Evolutionary conservation across 2,329 filamentous ascomycete genomes (phyloP).

Genomic region (Penicillium rolfsii): DNA sequence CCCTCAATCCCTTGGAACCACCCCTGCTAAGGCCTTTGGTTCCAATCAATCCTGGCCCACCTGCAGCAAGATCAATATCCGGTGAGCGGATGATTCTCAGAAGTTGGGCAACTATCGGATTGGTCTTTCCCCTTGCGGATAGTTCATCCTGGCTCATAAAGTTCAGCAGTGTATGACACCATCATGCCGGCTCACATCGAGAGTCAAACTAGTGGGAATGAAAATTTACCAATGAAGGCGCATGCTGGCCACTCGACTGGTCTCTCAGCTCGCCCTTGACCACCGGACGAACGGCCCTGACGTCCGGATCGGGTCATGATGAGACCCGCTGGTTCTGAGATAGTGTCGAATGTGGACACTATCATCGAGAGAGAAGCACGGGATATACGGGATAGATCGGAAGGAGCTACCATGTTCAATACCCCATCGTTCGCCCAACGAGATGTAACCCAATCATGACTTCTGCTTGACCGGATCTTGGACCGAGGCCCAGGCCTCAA

Average conservation of each 20-base stretch:
- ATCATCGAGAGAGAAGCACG: background rate
- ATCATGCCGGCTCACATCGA: constrained; percentile 15
- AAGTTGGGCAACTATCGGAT: background rate
- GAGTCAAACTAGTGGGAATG: constrained; percentile 11
- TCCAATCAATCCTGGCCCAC: background rate
- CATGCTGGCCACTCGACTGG: constrained; percentile 15
- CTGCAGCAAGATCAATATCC: background rate
- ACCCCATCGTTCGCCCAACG: constrained; percentile 7
- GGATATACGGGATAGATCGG: constrained; percentile 13
- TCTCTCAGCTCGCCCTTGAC: constrained; percentile 17
- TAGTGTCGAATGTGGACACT: constrained; percentile 7
- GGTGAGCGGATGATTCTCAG: background rate
- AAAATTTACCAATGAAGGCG: constrained; percentile 19
- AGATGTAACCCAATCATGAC: constrained; percentile 20
- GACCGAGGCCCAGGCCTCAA: constrained; percentile 5
- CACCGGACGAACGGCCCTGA: background rate
- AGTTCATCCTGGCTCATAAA: background rate
- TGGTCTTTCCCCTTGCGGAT: background rate
- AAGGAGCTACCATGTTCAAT: constrained; percentile 10
- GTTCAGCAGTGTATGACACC: constrained; percentile 21
- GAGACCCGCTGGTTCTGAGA: constrained; percentile 9
- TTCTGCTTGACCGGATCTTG: constrained; percentile 3
- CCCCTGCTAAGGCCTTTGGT: background rate
- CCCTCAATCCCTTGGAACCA: background rate
- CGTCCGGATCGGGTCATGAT: constrained; percentile 14